Evolutionary conservation across 2,329 filamentous ascomycete species (phyloP).

Genomic region (Sclerotinia minor): DNA sequence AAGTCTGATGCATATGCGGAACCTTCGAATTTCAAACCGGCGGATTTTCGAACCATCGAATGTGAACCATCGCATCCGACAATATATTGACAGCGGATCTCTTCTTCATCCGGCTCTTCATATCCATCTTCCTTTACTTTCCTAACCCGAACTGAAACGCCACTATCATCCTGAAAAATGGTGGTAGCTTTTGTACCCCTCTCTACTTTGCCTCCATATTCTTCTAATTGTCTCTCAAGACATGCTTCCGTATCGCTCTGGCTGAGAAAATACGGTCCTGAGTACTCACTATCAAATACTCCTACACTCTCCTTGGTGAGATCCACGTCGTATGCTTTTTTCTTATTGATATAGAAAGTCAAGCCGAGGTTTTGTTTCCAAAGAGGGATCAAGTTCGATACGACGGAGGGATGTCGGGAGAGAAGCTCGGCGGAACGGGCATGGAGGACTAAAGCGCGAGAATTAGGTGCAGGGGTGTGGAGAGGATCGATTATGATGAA

Average conservation of each 20-base stretch:
- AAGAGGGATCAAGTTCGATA: constrained; percentile 42
- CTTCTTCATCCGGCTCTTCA: constrained; percentile 35
- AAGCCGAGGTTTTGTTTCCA: constrained; percentile 45
- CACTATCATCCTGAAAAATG: constrained; percentile 40
- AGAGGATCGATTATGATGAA: constrained; percentile 46
- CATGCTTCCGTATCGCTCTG: constrained; percentile 44
- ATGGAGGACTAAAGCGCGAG: constrained; percentile 50
- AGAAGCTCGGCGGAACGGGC: constrained; percentile 53
- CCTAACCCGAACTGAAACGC: constrained; percentile 38
- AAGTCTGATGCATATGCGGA: constrained; percentile 48
- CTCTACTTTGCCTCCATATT: constrained; percentile 39
- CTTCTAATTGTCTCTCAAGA: constrained; percentile 38
- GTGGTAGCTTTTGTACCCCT: constrained; percentile 38
- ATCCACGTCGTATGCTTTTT: constrained; percentile 41
- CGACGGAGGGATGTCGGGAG: constrained; percentile 46
- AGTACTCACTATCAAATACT: constrained; percentile 40
- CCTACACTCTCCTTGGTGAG: constrained; percentile 35
- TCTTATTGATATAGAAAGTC: constrained; percentile 44
- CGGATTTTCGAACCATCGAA: constrained; percentile 48
- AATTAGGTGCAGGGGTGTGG: constrained; percentile 42
- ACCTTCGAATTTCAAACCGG: constrained; percentile 46
- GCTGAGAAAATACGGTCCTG: constrained; percentile 40
- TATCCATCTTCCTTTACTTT: constrained; percentile 27
- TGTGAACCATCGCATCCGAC: constrained; percentile 56
- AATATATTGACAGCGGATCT: constrained; percentile 46